Conservation (phyloP, 2,329 filamentous ascomycete genomes). For the Akanthomyces lecanii region DNA sequence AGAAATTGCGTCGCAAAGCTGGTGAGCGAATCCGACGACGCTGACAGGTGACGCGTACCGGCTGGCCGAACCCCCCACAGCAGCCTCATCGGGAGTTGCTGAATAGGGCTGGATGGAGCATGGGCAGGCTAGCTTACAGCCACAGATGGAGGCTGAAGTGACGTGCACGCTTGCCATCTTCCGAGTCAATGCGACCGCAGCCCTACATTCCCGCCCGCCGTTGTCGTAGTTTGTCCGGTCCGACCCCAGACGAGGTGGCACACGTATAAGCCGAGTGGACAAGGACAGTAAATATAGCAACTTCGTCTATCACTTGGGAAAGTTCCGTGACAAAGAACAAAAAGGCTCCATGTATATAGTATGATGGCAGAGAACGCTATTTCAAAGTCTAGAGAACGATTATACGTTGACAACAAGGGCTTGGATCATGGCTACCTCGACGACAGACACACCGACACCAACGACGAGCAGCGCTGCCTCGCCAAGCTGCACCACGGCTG, state of each 20-base stretch:
- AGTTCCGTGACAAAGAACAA: not conserved
- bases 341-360: not conserved
- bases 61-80: not conserved
- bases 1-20: not conserved
- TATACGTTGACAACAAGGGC: rapidly evolving
- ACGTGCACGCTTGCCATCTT: not conserved
- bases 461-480: constrained; percentile 39
- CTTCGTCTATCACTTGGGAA: not conserved
- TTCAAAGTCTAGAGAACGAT: not conserved
- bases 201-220: not conserved
- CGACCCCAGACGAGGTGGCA: not conserved
- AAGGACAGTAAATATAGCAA: not conserved
- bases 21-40: not conserved
- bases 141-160: not conserved
- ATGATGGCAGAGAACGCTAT: too few species aligned
- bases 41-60: not conserved
- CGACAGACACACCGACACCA: constrained; percentile 21
- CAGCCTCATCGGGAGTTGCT: not conserved
- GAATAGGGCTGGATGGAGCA: not conserved
- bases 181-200: not conserved
- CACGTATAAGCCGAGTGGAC: not conserved
- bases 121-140: not conserved
- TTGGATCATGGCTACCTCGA: constrained; percentile 23
- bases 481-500: constrained; percentile 28
- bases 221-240: not conserved